Conservation (phyloP, 1,284 basidiomycete genomes). For the Phellopilus nigrolimitatus region DNA sequence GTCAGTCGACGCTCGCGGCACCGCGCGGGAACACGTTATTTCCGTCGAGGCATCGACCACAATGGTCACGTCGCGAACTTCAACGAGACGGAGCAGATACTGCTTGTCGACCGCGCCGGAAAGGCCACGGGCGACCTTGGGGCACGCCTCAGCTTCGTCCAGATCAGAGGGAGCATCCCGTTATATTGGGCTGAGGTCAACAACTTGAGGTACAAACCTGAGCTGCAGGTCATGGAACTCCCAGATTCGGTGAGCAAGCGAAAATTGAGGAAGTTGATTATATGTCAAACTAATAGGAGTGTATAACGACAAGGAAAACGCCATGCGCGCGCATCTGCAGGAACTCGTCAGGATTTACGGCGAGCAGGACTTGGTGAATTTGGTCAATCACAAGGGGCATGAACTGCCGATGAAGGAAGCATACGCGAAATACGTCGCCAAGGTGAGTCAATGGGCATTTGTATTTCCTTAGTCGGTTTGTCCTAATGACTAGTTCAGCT, state of each 20-base stretch:
- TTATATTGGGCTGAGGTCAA: slow-evolving; percentile 98
- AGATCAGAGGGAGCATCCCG: slow-evolving; percentile 92
- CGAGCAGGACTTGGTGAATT: slow-evolving; percentile 79
- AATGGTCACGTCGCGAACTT: slow-evolving; percentile 86
- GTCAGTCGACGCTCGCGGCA: slow-evolving; percentile 91
- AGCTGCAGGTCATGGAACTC: slow-evolving; percentile 93
- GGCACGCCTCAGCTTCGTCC: slow-evolving; percentile 78
- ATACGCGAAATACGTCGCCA: slow-evolving; percentile 76
- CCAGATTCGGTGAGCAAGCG: slow-evolving; percentile 63
- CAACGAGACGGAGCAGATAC: slow-evolving; percentile 91
- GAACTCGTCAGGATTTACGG: slow-evolving; percentile 79
- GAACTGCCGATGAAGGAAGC: slow-evolving; percentile 97
- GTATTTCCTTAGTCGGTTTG: slow-evolving; percentile 13
- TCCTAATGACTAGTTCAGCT: slow-evolving; percentile 36
- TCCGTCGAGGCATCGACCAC: slow-evolving; percentile 88
- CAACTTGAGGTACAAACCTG: slow-evolving; percentile 94
- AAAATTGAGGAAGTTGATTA: background rate
- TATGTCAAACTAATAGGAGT: background rate
- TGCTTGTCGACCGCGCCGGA: slow-evolving; percentile 64
- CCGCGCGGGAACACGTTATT: slow-evolving; percentile 96
- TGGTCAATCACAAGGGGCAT: slow-evolving; percentile 94
- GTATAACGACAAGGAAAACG: slow-evolving; percentile 72
- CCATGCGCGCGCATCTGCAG: slow-evolving; percentile 72
- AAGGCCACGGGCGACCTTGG: slow-evolving; percentile 48
- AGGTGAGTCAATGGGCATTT: slow-evolving; percentile 35